Evolutionary conservation across 345 rosid genomes (phyloP).

Genomic region (Geranium brycei): DNA sequence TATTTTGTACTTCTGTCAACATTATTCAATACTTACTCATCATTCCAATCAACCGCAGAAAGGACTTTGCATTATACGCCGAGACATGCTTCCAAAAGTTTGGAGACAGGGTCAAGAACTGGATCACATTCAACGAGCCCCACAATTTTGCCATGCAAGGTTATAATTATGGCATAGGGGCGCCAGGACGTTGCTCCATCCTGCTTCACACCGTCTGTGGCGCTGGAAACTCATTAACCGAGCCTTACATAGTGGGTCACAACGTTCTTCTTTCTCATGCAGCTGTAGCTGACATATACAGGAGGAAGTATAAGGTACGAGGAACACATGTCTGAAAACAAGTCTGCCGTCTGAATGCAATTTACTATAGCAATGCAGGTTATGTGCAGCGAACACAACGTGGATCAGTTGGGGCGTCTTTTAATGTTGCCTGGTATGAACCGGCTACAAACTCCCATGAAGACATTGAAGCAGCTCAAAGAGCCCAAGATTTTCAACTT

Average conservation of each 20-base stretch:
- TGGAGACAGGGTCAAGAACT: constrained; percentile 86
- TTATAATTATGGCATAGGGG: constrained; percentile 70
- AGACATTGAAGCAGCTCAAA: constrained; percentile 67
- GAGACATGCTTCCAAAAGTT: constrained; percentile 76
- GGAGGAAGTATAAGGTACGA: constrained; percentile 60
- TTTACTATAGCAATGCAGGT: too few relatives aligned
- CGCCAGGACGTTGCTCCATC: constrained; percentile 83
- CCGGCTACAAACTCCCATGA: constrained; percentile 43
- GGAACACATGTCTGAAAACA: too few relatives aligned
- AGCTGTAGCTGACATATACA: constrained; percentile 44
- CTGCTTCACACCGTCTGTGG: constrained; percentile 48
- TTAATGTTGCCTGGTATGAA: constrained; percentile 75
- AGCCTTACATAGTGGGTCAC: constrained; percentile 87
- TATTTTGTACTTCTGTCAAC: neutral
- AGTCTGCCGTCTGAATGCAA: too few relatives aligned
- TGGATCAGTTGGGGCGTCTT: constrained; percentile 61
- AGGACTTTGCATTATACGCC: constrained; percentile 67
- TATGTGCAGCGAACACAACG: constrained; percentile 47
- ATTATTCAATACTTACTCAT: neutral
- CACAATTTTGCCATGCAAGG: constrained; percentile 76
- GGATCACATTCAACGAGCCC: constrained; percentile 95
- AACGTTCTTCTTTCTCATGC: constrained; percentile 64
- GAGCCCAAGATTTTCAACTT: constrained; percentile 96
- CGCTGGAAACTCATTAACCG: constrained; percentile 69
- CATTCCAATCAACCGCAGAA: constrained; percentile 22